Evolutionary conservation across 768 basidiomycete genomes (phyloP).

Genomic region (Terana coerulea): DNA sequence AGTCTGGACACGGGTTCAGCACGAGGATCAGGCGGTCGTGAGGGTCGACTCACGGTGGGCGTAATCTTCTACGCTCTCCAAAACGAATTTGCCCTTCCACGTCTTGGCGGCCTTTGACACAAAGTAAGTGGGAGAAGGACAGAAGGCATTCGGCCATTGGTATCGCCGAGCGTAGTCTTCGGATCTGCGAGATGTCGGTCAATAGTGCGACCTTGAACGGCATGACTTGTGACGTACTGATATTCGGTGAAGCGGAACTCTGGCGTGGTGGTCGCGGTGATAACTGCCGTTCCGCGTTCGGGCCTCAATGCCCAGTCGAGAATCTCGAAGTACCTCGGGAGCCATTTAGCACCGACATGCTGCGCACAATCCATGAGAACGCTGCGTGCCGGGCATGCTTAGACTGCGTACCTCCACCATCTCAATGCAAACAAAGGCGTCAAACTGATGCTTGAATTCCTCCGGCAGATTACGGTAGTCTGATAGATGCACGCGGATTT

Average conservation of each 20-base stretch:
- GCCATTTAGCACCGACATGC: slow-evolving; percentile 1
- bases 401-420: slow-evolving; percentile 41
- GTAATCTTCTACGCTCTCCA: slow-evolving; percentile 1
- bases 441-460: slow-evolving; percentile 35
- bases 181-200: slow-evolving; percentile 3
- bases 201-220: slow-evolving; percentile 10
- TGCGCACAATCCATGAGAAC: not conserved
- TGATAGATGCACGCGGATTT: slow-evolving; percentile 36
- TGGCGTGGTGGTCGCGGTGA: slow-evolving; percentile 41
- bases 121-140: slow-evolving; percentile 16
- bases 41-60: not conserved
- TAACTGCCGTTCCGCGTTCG: slow-evolving; percentile 32
- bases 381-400: not conserved
- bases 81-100: not conserved
- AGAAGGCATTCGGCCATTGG: slow-evolving; percentile 15
- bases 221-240: slow-evolving; percentile 3
- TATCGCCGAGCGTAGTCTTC: slow-evolving; percentile 10
- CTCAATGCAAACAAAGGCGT: slow-evolving; percentile 38
- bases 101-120: slow-evolving; percentile 7
- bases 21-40: not conserved
- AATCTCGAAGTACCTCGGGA: slow-evolving; percentile 3
- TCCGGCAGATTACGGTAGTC: slow-evolving; percentile 36
- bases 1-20: slow-evolving; percentile 9
- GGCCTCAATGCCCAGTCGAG: slow-evolving; percentile 34
- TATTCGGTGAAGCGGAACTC: slow-evolving; percentile 25